Percentiles rank a stretch among this genome's conserved stretches.
phyloP scores from a whole-genome alignment of 768 basidiomycete species.

The Pleurotus citrinopileatus region DNA sequence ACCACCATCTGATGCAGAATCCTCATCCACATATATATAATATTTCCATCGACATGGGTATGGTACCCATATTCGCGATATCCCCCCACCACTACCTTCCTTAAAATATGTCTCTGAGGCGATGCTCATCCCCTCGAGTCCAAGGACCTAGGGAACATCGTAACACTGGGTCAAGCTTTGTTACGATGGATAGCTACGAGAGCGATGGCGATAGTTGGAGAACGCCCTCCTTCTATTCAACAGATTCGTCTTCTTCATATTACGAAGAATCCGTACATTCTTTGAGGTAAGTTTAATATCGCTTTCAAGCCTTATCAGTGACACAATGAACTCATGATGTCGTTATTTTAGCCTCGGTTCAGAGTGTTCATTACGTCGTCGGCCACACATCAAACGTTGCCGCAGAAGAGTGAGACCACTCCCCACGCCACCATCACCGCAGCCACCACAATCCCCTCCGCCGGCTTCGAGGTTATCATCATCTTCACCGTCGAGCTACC shows the following conservation, averaged over 20 bases:
- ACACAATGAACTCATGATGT: neutral
- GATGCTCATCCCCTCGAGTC: neutral
- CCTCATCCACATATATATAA: neutral
- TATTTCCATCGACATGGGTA: neutral
- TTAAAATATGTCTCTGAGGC: neutral
- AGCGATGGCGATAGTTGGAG: constrained; percentile 1
- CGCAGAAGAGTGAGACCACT: constrained; percentile 12
- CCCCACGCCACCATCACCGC: constrained; percentile 11
- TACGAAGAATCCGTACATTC: neutral
- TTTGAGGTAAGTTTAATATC: neutral
- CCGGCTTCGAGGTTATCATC: neutral
- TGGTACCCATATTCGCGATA: neutral
- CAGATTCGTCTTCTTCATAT: neutral
- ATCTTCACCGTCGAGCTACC: neutral
- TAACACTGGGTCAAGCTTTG: neutral
- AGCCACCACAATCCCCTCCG: constrained; percentile 3
- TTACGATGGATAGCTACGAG: constrained; percentile 1
- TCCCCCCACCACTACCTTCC: neutral
- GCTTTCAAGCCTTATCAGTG: neutral
- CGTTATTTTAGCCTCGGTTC: neutral
- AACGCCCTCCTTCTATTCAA: neutral
- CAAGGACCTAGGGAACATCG: constrained; percentile 3
- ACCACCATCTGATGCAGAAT: constrained; percentile 6
- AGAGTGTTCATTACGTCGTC: constrained; percentile 10
- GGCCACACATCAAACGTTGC: constrained; percentile 12